phyloP scores from a whole-genome alignment of 129 eudicot species.

The Artemisia annua region DNA sequence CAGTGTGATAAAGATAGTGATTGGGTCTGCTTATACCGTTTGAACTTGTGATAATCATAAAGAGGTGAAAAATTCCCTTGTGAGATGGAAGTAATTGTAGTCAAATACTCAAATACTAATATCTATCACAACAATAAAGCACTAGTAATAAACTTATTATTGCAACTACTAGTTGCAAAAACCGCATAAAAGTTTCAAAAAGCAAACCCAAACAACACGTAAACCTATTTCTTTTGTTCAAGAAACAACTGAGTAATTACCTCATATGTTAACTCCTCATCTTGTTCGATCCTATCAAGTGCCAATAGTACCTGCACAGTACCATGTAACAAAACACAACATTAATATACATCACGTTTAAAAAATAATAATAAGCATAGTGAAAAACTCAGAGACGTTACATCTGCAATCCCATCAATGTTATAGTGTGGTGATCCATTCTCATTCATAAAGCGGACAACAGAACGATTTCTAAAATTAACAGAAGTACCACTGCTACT shows the following conservation, averaged over 20 bases:
- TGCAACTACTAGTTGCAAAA: neutral
- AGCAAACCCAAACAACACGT: neutral
- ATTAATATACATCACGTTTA: conserved; percentile 12
- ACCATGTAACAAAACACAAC: conserved; percentile 17
- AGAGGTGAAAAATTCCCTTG: too few relatives aligned
- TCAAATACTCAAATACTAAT: neutral
- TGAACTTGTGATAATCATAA: neutral
- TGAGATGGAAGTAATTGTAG: neutral
- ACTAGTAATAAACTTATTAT: too few relatives aligned
- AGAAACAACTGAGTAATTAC: conserved; percentile 38
- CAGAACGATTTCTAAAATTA: conserved; percentile 39
- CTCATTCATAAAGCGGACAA: conserved; percentile 45
- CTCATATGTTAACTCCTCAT: conserved; percentile 76
- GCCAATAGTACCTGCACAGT: conserved; percentile 63
- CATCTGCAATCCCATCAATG: conserved; percentile 81
- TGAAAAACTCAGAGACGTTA: conserved; percentile 29
- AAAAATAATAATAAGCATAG: neutral
- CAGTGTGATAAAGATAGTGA: too few relatives aligned
- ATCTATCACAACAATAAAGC: too few relatives aligned
- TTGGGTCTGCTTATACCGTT: neutral
- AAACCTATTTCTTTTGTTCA: neutral
- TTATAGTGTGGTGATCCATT: conserved; percentile 44
- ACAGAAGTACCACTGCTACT: conserved; percentile 33
- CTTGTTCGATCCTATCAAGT: conserved; percentile 78
- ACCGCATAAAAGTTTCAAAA: neutral